Percentiles rank a stretch among this genome's conserved stretches.
Evolutionary conservation across 2,329 filamentous ascomycete species (phyloP).

Genomic region (Spiromastix sp.): DNA sequence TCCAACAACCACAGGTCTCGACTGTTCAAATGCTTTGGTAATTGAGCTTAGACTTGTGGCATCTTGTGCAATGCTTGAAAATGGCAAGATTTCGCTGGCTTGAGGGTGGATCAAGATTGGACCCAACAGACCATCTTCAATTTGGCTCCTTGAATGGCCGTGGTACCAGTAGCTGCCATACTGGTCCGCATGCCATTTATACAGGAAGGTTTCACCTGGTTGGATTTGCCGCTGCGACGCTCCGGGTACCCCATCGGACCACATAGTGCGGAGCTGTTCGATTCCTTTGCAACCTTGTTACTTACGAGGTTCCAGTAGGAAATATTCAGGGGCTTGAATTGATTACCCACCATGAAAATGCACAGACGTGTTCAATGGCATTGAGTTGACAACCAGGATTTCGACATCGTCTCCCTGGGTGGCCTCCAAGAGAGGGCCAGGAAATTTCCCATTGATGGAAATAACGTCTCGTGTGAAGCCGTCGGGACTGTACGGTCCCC

Average conservation of each 20-base stretch:
- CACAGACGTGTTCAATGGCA: constrained; percentile 11
- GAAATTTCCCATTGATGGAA: constrained; percentile 11
- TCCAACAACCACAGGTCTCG: constrained; percentile 38
- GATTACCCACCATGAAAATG: constrained; percentile 21
- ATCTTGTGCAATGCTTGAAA: constrained; percentile 35
- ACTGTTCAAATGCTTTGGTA: constrained; percentile 33
- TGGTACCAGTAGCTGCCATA: constrained; percentile 30
- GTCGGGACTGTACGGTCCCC: constrained; percentile 14
- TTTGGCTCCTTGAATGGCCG: constrained; percentile 35
- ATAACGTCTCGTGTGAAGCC: constrained; percentile 12
- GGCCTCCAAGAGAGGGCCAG: constrained; percentile 12
- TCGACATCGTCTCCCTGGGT: constrained; percentile 8
- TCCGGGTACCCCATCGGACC: constrained; percentile 14
- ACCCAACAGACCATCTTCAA: constrained; percentile 47
- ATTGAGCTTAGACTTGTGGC: constrained; percentile 29
- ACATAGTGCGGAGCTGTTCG: constrained; percentile 20
- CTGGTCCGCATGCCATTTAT: constrained; percentile 26
- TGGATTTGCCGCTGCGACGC: constrained; percentile 14
- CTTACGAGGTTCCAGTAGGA: background rate
- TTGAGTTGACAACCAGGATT: constrained; percentile 11
- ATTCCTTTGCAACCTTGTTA: constrained; percentile 18
- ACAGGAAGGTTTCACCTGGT: constrained; percentile 16
- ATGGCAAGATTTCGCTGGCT: constrained; percentile 31
- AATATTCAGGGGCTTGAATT: constrained; percentile 15
- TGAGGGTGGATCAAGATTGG: constrained; percentile 37